phyloP scores from a whole-genome alignment of 2,329 filamentous ascomycete genomes.

The Pseudogymnoascus sp. region DNA sequence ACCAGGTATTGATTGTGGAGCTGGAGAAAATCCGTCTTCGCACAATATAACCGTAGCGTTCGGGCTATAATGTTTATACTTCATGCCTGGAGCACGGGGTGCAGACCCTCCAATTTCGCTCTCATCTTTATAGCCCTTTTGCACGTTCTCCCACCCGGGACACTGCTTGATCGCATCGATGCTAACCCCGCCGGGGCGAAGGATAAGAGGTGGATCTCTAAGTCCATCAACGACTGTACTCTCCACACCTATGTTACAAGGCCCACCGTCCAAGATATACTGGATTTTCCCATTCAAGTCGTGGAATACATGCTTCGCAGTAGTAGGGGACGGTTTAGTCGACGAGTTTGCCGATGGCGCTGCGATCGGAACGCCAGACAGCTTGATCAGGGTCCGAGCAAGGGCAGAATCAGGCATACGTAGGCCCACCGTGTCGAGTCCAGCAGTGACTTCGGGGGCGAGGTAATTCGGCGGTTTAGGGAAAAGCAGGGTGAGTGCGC shows the following conservation, averaged over 20 bases:
- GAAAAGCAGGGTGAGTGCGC: conserved; percentile 83
- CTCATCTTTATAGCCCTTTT: conserved; percentile 70
- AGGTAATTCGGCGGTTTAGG: conserved; percentile 62
- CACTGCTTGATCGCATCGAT: conserved; percentile 68
- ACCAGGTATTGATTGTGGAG: not conserved
- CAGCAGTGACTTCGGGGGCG: conserved; percentile 87
- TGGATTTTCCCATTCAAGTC: conserved; percentile 77
- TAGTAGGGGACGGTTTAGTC: conserved; percentile 85
- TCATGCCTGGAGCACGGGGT: conserved; percentile 92
- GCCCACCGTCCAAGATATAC: conserved; percentile 80
- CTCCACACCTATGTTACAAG: conserved; percentile 84
- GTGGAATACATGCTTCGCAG: conserved; percentile 78
- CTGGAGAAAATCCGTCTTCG: conserved; percentile 39
- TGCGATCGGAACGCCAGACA: conserved; percentile 70
- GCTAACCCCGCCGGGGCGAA: conserved; percentile 80
- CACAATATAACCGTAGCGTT: conserved; percentile 79
- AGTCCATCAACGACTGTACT: conserved; percentile 94
- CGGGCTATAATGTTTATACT: conserved; percentile 96
- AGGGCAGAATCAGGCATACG: conserved; percentile 81
- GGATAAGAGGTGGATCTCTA: conserved; percentile 67
- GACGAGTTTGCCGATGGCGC: conserved; percentile 92
- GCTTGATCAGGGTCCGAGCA: conserved; percentile 78
- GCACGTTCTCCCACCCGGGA: conserved; percentile 71
- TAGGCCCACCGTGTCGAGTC: conserved; percentile 74
- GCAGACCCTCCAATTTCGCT: conserved; percentile 55